Base-by-base conservation (phyloP, 495 filamentous ascomycete species). In the Darksidea phi region DNA sequence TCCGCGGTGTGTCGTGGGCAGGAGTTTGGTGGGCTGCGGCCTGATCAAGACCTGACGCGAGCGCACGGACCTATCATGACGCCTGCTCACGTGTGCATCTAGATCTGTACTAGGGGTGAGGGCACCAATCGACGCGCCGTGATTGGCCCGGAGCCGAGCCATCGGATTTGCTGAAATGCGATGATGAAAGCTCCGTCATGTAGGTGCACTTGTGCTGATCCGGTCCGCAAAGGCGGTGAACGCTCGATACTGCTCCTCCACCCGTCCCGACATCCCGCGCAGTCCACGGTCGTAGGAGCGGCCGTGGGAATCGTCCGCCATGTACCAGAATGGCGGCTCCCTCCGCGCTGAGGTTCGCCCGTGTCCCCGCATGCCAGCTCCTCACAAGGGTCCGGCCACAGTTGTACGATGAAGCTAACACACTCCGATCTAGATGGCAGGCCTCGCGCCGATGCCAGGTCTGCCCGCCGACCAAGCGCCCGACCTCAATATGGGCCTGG, bases 291-390 rank as follows among this genome's bases (percentile, higher is more conserved):
- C 32, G 25, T 20, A 12, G 15, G 20, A 10, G 55, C 28, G 17
- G 6, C 41, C 41, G 41, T 20, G 41, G 41, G 41, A n/a, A 26
- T 17, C 20, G 13, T 12, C 42, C 38, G 48, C 41, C 52, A 67
- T 67, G 64, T 67, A 67, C 59, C 64, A 47, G 43, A 57, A 53
- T 54, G 59, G 65, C 54, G 55, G 65, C 55, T 23, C 59, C 8
- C 64, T 67, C 38, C 59, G 54, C 36, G 46, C 54, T 64, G 65
- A 67, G 49, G 60, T 64, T 20, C 28, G 53, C 41, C 13, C 57
- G 10, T 23, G 17, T 23, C 54, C 41, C 41, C 42, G 25, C 24
- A 5, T 23, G 17, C 18, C 32, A 32, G 41, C 38, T 47, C 18
- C 12, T 24, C 55, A 18, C 32, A 21, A 42, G 46, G 32, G 21